Percentiles rank a stretch among this genome's conserved stretches.
Evolutionary conservation across 192 early-diverging fungal genomes (phyloP).

Genomic region (Backusella parvicylindrica): DNA sequence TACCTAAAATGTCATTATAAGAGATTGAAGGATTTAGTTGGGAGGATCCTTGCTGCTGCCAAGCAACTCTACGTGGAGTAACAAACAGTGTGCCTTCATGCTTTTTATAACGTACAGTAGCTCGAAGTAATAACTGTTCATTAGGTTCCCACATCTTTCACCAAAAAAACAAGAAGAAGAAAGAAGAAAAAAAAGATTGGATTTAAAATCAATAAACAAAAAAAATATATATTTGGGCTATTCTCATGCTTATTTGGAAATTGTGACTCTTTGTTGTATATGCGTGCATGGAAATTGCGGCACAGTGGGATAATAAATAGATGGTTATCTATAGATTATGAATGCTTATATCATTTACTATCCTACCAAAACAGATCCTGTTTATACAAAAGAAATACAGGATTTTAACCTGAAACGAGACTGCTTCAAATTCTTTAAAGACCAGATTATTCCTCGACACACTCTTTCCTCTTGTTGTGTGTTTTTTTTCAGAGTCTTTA

Average conservation of each 20-base stretch:
- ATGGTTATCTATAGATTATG: too few relatives aligned
- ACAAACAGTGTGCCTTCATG: slow-evolving; percentile 34
- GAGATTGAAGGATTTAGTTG: slow-evolving; percentile 27
- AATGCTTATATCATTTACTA: too few relatives aligned
- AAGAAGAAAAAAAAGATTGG: neutral
- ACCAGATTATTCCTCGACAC: too few relatives aligned
- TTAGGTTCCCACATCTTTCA: slow-evolving; percentile 33
- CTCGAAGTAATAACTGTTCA: slow-evolving; percentile 32
- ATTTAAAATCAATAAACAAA: neutral
- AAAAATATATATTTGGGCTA: neutral
- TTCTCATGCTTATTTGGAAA: neutral
- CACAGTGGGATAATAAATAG: too few relatives aligned
- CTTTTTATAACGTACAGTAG: slow-evolving; percentile 29
- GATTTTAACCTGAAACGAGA: too few relatives aligned
- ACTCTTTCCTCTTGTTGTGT: too few relatives aligned
- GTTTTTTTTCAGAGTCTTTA: too few relatives aligned
- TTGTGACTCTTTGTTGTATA: neutral
- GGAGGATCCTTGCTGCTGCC: slow-evolving; percentile 27
- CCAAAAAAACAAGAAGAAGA: neutral
- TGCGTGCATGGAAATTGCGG: neutral
- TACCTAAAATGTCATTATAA: slow-evolving; percentile 31
- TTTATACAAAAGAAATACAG: too few relatives aligned
- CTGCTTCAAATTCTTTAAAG: too few relatives aligned
- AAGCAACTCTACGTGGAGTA: slow-evolving; percentile 30
- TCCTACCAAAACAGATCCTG: too few relatives aligned